Evolutionary conservation across 352 stramenopile species (phyloP).

Genomic region (Aphanomyces astaci): DNA sequence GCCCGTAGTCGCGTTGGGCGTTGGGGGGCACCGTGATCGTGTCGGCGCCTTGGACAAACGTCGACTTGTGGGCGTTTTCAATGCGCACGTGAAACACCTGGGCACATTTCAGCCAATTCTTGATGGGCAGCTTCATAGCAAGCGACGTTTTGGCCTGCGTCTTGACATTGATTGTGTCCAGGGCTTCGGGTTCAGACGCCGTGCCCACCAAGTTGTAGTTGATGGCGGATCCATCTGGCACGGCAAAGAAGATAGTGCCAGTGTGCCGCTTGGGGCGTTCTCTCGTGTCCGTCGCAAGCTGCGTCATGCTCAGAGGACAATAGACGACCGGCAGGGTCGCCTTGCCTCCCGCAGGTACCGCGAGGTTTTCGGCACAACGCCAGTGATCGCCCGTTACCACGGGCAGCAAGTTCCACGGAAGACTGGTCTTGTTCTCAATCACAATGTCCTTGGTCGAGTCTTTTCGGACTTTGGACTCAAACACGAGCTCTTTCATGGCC

Average conservation of each 20-base stretch:
- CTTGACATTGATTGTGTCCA: slow-evolving; percentile 36
- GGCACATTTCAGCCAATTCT: slow-evolving; percentile 76
- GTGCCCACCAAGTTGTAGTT: slow-evolving; percentile 82
- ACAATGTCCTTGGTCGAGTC: slow-evolving; percentile 44
- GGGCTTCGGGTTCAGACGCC: slow-evolving; percentile 41
- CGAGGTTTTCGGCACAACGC: slow-evolving; percentile 71
- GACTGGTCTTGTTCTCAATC: slow-evolving; percentile 75
- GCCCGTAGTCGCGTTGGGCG: slow-evolving; percentile 61
- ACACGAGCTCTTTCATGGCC: slow-evolving; percentile 80
- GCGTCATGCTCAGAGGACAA: slow-evolving; percentile 81
- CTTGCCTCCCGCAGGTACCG: slow-evolving; percentile 63
- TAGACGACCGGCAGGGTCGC: slow-evolving; percentile 66
- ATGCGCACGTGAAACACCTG: slow-evolving; percentile 66
- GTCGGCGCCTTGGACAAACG: slow-evolving; percentile 54
- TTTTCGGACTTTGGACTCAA: slow-evolving; percentile 76
- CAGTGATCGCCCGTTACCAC: slow-evolving; percentile 84
- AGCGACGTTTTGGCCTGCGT: slow-evolving; percentile 76
- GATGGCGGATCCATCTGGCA: slow-evolving; percentile 83
- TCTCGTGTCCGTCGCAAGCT: slow-evolving; percentile 23
- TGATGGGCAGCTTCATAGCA: slow-evolving; percentile 56
- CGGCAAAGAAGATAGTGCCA: slow-evolving; percentile 84
- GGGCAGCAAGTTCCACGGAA: slow-evolving; percentile 80
- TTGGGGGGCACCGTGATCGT: slow-evolving; percentile 55
- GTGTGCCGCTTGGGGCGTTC: slow-evolving; percentile 47
- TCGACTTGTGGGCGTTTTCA: slow-evolving; percentile 44